Base-by-base conservation (phyloP, 2,329 filamentous ascomycete genomes). In the Domatiomyces globalis region DNA sequence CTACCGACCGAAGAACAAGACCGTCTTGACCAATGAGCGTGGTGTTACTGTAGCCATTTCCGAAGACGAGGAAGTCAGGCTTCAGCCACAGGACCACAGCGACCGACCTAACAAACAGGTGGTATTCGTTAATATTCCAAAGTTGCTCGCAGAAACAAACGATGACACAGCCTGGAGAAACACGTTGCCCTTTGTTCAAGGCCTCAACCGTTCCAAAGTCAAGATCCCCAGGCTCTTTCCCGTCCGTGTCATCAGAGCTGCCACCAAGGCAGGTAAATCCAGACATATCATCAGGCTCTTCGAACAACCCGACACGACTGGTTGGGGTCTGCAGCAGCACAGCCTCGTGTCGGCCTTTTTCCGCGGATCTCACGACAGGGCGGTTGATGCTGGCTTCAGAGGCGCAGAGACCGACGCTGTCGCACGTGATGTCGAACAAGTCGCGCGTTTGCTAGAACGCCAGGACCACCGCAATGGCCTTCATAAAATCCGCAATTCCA, bases 121-220 rank as follows among this genome's bases (percentile, higher is more conserved):
- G 29, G 51, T 51, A 19, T 57, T 66, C 19, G 49, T 58, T 15
- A 50, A 62, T 19, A 60, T 66, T 4, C 54, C 70, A 33, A 53
- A 61, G n/a, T 52, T 67, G 27, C 68, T 72, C 62, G 60, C 63
- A 20, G 63, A 63, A 5, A 58, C 58, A n/a, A 59, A 65, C 12
- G 65, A 70, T 51, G 48, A 53, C 18, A 51, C 47, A 43, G 50
- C 50, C 29, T 72, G 66, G 66, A 60, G 64, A 47, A 70, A 71
- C 53, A 57, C 72, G 25, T 51, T 65, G 5, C 65, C 69, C 2
- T 67, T 72, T 52, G 56, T 72, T n/a, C 59, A 61, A 2, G 71
- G 68, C 4, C 53, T 71, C 12, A 57, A 61, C 19, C 61, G 62
- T 45, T 59, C 68, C 4, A 59, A 64, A 19, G 9, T 45, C 15